phyloP scores from a whole-genome alignment of 2,329 filamentous ascomycete genomes.

The Eutypa lata region DNA sequence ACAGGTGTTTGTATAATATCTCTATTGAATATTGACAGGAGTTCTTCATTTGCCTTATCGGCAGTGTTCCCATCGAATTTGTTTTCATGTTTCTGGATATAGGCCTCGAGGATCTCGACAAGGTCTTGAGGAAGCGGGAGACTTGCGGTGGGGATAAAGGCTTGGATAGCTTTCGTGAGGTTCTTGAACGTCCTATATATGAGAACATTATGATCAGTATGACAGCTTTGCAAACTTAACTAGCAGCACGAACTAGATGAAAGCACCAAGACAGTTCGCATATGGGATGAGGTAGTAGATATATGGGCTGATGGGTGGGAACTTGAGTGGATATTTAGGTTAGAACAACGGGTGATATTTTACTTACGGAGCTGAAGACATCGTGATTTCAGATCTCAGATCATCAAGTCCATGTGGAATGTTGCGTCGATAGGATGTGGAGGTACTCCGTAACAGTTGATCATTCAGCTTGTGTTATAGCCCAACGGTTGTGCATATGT shows the following conservation, averaged over 20 bases:
- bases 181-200: constrained; percentile 54
- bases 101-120: constrained; percentile 58
- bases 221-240: not conserved
- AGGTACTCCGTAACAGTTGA: not conserved
- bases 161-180: constrained; percentile 54
- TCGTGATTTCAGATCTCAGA: constrained; percentile 5
- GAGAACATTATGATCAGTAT: constrained; percentile 13
- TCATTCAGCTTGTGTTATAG: not conserved
- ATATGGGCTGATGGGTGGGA: not conserved
- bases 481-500: no score
- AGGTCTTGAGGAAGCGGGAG: constrained; percentile 67
- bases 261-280: no score
- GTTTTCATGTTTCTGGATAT: constrained; percentile 62
- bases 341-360: constrained; percentile 6
- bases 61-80: constrained; percentile 64
- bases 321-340: not conserved
- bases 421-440: no score
- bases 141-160: constrained; percentile 45
- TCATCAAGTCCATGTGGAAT: no score
- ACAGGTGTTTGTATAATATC: constrained; percentile 55
- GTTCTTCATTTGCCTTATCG: constrained; percentile 72
- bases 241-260: not conserved
- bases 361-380: constrained; percentile 27
- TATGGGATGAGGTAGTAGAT: no score
- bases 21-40: constrained; percentile 64